Evolutionary conservation across 495 filamentous ascomycete species (phyloP), one percentile per base, ranked within the genome.

Genomic region (Saxophila tyrrhenica): DNA sequence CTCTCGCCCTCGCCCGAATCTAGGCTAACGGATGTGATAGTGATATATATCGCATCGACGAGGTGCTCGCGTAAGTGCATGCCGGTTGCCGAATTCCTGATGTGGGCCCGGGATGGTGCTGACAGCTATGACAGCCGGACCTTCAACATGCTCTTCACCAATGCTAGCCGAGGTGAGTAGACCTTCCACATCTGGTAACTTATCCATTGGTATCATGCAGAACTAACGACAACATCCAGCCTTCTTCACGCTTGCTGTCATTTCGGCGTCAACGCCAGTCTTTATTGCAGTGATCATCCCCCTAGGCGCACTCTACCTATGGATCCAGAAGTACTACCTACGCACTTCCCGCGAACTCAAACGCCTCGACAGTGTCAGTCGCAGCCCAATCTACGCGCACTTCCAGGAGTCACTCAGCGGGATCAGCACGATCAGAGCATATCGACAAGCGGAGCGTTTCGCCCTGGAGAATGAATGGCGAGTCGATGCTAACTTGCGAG

Each of bases 341-440:
- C 80, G 89, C 51, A 95, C 92, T 22, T 97, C 94, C 49, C 84
- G 94, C 59, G 94, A 99, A 69, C 73, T 99, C 51, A 99, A 97
- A 72, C 81, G 94, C 53, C 73, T 99, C 57, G 94, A 99, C 72
- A 96, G 91, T 67, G 82, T 95, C 51, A 95, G 84, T 59, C 83
- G 88, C 56, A 95, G 89, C 67, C 94, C 94, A 15, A 95, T 99
- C 61, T 99, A 86, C 67, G 94, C 94, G 13, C 94, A 99, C 66
- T 99, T 99, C 72, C 94, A 99, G 62, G 94, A 99, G 68, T 95
- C 91, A 2, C 76, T 99, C 0, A 89, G 86, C 51, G 94, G 92
- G 41, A 85, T 96, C 62, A 87, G 85, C 54, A 99, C 94, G n/a
- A 99, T 99, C 62, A 85, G 94, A 58, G 94, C 94, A 42, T 99